Percentiles rank a stretch among this genome's conserved stretches.
phyloP scores from a whole-genome alignment of 108 stramenopile genomes.

The Discostella pseudostelligera region DNA sequence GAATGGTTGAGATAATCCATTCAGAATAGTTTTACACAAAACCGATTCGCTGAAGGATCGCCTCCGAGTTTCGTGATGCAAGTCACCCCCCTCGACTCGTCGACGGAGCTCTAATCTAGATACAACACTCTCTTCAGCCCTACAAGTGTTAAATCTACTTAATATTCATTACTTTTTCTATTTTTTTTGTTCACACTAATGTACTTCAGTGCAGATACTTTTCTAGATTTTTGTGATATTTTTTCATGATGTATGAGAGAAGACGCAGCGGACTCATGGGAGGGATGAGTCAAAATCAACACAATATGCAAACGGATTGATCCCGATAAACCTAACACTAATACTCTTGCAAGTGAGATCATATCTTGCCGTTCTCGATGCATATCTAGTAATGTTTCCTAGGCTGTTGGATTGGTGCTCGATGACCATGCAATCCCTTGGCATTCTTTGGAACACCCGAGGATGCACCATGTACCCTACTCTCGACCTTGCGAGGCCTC shows the following conservation, averaged over 20 bases:
- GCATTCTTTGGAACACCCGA: slow-evolving; percentile 18
- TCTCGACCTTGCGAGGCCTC: slow-evolving; percentile 15
- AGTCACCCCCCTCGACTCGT: too few relatives aligned
- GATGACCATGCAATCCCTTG: slow-evolving; percentile 16
- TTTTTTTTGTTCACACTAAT: neutral
- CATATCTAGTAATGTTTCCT: slow-evolving; percentile 24
- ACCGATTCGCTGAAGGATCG: too few relatives aligned
- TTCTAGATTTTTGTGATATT: slow-evolving; percentile 17
- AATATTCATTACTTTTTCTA: neutral
- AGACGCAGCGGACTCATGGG: neutral
- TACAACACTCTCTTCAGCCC: too few relatives aligned
- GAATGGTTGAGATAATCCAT: too few relatives aligned
- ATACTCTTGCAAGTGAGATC: too few relatives aligned
- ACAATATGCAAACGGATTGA: neutral
- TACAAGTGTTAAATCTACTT: slow-evolving; percentile 1
- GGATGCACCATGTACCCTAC: neutral
- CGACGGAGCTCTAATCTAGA: too few relatives aligned
- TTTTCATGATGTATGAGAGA: neutral
- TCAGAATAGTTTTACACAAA: too few relatives aligned
- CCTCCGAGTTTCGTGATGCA: too few relatives aligned
- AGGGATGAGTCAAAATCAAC: neutral
- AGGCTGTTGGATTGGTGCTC: slow-evolving; percentile 30
- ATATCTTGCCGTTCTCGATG: too few relatives aligned
- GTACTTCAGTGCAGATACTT: slow-evolving; percentile 3
- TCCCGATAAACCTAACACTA: neutral